Evolutionary conservation across 495 filamentous ascomycete species (phyloP), one percentile per base, ranked within the genome.

Genomic region (Hyaloscypha finlandica): DNA sequence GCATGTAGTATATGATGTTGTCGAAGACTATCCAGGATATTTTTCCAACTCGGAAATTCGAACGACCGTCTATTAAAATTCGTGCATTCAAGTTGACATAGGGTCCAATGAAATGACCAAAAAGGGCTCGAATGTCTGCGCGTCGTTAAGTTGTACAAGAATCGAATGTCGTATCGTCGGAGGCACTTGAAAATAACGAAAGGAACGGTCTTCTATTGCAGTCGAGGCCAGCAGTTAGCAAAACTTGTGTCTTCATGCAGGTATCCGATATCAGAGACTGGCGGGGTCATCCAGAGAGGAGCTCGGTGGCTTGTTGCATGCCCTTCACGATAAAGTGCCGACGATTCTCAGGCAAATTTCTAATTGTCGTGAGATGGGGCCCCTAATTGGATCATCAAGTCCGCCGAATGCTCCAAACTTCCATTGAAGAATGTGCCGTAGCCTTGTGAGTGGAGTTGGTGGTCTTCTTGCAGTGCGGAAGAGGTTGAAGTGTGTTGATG

Each of bases 1-100:
- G 88, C 87, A 90, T 90, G 68, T 77, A 80, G 72, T 59, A 61
- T 59, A 37, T 51, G 45, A 1, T 59, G 16, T 5, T 53, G 19
- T 61, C 30, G 42, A 66, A 61, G 19, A 56, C 20, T 29, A 30
- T 29, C 3, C 8, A 5, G 16, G 16, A 12, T 8, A 37, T 37
- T 48, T 4, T 19, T 19, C 16, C 42, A 48, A 48, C 8, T 48
- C 42, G 42, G 4, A 48, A 48, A 48, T 48, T 4, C 42, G 16
- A 48, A 48, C 16, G 16, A 48, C 42, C 9, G 16, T 19, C 42
- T 19, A 16, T 48, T 19, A 48, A 48, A 16, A 8, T 29, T 56
- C 33, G n/a, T 59, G n/a, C 31, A 39, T 16, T 8, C n/a, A 37
- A 59, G 4, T 32, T 4, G n/a, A 37, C 22, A 39, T 25, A 32